Percentiles rank a stretch among this genome's conserved stretches.
Evolutionary conservation across 2,329 filamentous ascomycete genomes (phyloP).

Genomic region (Polytolypa hystricis): DNA sequence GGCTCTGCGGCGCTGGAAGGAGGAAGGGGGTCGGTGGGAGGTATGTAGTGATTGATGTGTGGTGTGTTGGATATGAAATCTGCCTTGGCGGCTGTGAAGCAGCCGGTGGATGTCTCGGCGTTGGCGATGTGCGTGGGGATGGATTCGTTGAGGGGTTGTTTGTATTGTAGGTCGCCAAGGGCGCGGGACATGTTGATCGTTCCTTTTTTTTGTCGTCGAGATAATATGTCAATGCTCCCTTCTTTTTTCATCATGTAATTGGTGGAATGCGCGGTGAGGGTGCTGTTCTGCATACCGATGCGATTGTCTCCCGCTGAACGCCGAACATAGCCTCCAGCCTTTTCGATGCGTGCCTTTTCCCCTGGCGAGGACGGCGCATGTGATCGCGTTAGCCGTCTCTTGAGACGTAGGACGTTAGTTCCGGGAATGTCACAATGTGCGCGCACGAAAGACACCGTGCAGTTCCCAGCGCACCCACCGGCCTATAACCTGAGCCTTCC

Average conservation of each 20-base stretch:
- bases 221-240: not conserved
- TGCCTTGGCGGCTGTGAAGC: slow-evolving; percentile 15
- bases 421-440: no score
- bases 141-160: slow-evolving; percentile 22
- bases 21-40: slow-evolving; percentile 16
- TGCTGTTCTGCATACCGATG: slow-evolving; percentile 15
- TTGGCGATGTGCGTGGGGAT: not conserved
- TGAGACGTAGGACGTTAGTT: no score
- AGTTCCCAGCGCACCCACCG: slow-evolving; percentile 1
- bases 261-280: not conserved
- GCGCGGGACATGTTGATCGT: slow-evolving; percentile 28
- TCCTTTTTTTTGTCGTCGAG: no score
- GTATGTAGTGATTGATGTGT: slow-evolving; percentile 16
- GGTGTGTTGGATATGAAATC: slow-evolving; percentile 25
- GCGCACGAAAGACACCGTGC: no score
- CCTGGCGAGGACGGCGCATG: slow-evolving; percentile 22
- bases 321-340: slow-evolving; percentile 21
- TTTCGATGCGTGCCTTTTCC: slow-evolving; percentile 22
- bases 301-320: slow-evolving; percentile 19
- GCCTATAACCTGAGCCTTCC: slow-evolving; percentile 14
- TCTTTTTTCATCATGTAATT: not conserved
- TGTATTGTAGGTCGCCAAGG: slow-evolving; percentile 28
- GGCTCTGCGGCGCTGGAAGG: no score
- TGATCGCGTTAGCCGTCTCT: slow-evolving; percentile 23
- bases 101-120: slow-evolving; percentile 12